Evolutionary conservation across 2,329 filamentous ascomycete genomes (phyloP), one percentile per base, ranked within the genome.

Genomic region (Trichoderma cornu-damae): DNA sequence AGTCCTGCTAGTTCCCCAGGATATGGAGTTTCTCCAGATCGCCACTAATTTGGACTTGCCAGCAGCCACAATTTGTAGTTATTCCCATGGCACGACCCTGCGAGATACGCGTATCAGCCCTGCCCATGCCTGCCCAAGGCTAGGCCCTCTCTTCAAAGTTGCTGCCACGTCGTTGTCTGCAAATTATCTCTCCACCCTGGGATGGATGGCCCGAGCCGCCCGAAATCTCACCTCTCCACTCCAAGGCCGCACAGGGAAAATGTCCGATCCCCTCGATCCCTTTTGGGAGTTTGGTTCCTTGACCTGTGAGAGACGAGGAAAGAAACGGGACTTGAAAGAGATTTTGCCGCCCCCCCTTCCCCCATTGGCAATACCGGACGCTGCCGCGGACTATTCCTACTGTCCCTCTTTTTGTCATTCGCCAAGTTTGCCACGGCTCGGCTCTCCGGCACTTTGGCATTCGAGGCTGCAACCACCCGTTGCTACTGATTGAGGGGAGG

Each of bases 31-130:
- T n/a, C n/a, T n/a, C 28, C 35, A 40, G 49, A 52, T 52, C 51
- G 9, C n/a, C n/a, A n/a, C n/a, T n/a, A n/a, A n/a, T n/a, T n/a
- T n/a, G n/a, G n/a, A n/a, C n/a, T n/a, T n/a, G n/a, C n/a, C n/a
- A n/a, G n/a, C n/a, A n/a, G n/a, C n/a, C n/a, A n/a, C n/a, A n/a
- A n/a, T n/a, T n/a, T n/a, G n/a, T n/a, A n/a, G n/a, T n/a, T 24
- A 32, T 14, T 26, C 4, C 28, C 18, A 22, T 40, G 26, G 49
- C 37, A 24, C 49, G 32, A 12, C 52, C 30, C 40, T 47, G n/a
- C n/a, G n/a, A 55, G 52, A 46, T 55, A 38, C 42, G 42, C 52
- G 52, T 35, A 55, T 38, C 42, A 46, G 52, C 42, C 40, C 51
- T 42, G 40, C 20, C 51, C 20, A 37, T 54, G 22, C 51, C 28